phyloP scores from a whole-genome alignment of 2,329 filamentous ascomycete genomes.

The Ophiostoma fasciatum region DNA sequence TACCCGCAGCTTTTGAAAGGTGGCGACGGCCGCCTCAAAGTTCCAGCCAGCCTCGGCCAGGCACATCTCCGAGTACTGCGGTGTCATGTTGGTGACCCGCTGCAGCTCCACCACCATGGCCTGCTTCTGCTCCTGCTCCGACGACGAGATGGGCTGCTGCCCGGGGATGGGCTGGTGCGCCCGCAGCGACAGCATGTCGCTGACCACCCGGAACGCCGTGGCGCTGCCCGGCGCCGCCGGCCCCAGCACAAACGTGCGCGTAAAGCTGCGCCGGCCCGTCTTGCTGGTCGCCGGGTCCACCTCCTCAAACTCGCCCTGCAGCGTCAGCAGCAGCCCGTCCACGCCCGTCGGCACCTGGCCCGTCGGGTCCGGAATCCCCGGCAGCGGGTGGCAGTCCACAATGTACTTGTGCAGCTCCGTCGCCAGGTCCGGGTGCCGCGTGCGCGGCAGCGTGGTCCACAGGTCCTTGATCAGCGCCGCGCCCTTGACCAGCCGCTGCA shows the following conservation, averaged over 20 bases:
- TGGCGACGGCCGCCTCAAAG: slow-evolving; percentile 55
- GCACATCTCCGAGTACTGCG: slow-evolving; percentile 67
- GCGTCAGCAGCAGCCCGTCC: slow-evolving; percentile 59
- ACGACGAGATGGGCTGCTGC: slow-evolving; percentile 16
- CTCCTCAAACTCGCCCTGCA: slow-evolving; percentile 80
- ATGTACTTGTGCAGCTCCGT: slow-evolving; percentile 58
- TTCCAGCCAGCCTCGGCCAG: slow-evolving; percentile 69
- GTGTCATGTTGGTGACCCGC: slow-evolving; percentile 65
- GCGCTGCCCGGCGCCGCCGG: slow-evolving; percentile 48
- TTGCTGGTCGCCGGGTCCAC: slow-evolving; percentile 40
- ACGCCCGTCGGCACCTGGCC: slow-evolving; percentile 51
- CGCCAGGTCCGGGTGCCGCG: slow-evolving; percentile 58
- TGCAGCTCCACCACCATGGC: slow-evolving; percentile 62
- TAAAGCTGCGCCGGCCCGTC: slow-evolving; percentile 60
- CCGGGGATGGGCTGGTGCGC: slow-evolving; percentile 42
- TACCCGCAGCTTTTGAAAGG: slow-evolving; percentile 66
- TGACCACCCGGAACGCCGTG: slow-evolving; percentile 58
- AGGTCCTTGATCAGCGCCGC: slow-evolving; percentile 47
- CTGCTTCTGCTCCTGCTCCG: slow-evolving; percentile 35
- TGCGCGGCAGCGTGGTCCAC: slow-evolving; percentile 57
- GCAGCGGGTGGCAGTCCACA: slow-evolving; percentile 65
- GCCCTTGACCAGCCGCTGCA: slow-evolving; percentile 53
- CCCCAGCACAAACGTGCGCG: slow-evolving; percentile 64
- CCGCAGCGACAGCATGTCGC: slow-evolving; percentile 62
- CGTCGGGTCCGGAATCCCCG: slow-evolving; percentile 54